Evolutionary conservation across 768 basidiomycete species (phyloP).

Genomic region (Chalciporus pseudorubinellus): DNA sequence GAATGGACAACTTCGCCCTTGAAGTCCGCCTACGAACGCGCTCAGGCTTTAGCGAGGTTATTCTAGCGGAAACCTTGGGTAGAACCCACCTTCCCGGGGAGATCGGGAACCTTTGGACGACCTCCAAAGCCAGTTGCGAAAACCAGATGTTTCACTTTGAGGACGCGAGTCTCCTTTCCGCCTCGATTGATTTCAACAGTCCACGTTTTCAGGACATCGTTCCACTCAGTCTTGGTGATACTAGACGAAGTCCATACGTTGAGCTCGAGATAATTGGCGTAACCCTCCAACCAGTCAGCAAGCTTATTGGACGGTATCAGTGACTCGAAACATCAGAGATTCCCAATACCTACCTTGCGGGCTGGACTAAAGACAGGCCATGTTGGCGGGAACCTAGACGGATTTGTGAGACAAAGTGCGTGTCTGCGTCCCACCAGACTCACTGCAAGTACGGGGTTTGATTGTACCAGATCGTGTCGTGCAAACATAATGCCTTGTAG

Average conservation of each 20-base stretch:
- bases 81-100: conserved; percentile 40
- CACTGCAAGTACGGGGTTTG: conserved; percentile 57
- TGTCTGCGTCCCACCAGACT: conserved; percentile 13
- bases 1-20: conserved; percentile 57
- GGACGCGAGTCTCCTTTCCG: conserved; percentile 35
- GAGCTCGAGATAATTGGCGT: conserved; percentile 57
- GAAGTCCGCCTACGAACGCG: conserved; percentile 40
- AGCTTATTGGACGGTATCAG: conserved; percentile 36
- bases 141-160: conserved; percentile 48
- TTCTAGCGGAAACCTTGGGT: background rate
- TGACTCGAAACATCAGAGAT: background rate
- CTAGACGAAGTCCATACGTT: conserved; percentile 59
- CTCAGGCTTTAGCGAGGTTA: background rate
- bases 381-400: conserved; percentile 49
- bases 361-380: conserved; percentile 56
- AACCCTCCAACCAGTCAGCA: conserved; percentile 66
- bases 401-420: background rate
- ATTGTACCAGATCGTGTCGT: conserved; percentile 52
- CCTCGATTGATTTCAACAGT: conserved; percentile 39
- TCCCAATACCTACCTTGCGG: conserved; percentile 36
- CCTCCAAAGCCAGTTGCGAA: conserved; percentile 55
- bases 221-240: conserved; percentile 38
- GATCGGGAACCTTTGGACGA: conserved; percentile 42
- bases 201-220: conserved; percentile 43
- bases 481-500: conserved; percentile 56